Evolutionary conservation across 192 early-diverging fungal genomes (phyloP), one percentile per base, ranked within the genome.

Genomic region (Coemansia sp.): DNA sequence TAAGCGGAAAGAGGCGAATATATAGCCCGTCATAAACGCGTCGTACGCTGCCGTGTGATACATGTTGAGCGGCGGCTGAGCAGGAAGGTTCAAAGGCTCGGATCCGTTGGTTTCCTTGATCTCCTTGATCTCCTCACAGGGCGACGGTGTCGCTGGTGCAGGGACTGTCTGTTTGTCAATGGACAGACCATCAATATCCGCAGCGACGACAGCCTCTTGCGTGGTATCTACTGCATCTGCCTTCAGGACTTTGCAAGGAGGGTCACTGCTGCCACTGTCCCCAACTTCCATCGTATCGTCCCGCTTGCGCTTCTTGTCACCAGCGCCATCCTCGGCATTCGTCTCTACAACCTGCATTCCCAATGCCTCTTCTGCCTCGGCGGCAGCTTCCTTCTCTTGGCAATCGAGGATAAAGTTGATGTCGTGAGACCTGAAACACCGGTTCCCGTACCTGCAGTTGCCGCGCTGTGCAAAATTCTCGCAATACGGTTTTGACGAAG

Each of bases 1-100:
- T 43, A 95, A 86, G 19, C 61, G 66, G 35, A 67, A 72, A 44
- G 88, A 87, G 55, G 88, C 88, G 69, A 93, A 95, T 26, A 95
- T 86, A 35, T 85, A 97, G 3, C 93, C 97, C 0, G 97, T 99
- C 97, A 99, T 99, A 80, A 88, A 99, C 4, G 97, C 92, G 71
- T 99, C 97, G 84, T 92, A 97, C 66, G 91, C 90, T 3, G 97
- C 95, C 1, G 93, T 93, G 70, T 98, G 96, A 64, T 92, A 92
- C 39, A 83, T 88, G 77, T 88, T 78, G 42, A 57, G 39, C 67
- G 23, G 64, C n/a, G 47, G 33, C 35, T 23, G 14, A 32, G 44
- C 59, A 37, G 68, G 30, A 58, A 32, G 28, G 30, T 7, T 17
- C 14, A 58, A 44, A 52, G 64, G 1, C 42, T 66, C 53, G 17